A percentile compares a stretch with the other conserved stretches of the same genome.
Conservation (phyloP, 805 yeast species). For the Yarrowia sp. region DNA sequence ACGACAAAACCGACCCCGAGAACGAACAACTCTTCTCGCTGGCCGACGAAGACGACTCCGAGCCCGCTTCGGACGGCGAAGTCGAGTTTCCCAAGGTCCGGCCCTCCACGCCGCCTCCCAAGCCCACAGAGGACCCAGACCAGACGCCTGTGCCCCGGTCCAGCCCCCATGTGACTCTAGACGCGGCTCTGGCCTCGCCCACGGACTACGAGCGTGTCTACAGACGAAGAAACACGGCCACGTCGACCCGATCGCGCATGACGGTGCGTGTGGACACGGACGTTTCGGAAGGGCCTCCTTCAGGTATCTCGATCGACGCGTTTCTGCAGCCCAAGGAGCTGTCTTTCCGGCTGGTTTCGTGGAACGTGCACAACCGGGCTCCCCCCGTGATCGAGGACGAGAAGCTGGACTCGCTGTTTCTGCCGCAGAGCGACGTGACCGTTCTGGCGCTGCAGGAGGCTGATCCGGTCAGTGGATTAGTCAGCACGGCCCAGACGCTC, state of each 20-base stretch:
- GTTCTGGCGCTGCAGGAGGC: slow-evolving; percentile 52
- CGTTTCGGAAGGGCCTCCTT: too few relatives aligned
- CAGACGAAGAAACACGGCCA: slow-evolving; percentile 9
- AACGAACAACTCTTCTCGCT: neutral
- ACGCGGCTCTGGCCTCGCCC: neutral
- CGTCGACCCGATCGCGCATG: neutral
- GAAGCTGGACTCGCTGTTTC: slow-evolving; percentile 29
- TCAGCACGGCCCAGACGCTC: neutral
- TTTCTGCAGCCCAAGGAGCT: slow-evolving; percentile 29
- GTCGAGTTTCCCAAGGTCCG: slow-evolving; percentile 12
- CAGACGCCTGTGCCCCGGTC: neutral
- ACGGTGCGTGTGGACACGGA: slow-evolving; percentile 1
- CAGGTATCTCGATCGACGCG: slow-evolving; percentile 25
- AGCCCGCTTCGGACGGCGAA: neutral
- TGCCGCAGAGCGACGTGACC: slow-evolving; percentile 37
- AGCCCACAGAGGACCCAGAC: neutral
- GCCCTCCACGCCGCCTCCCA: neutral
- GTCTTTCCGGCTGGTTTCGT: slow-evolving; percentile 34
- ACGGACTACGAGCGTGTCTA: slow-evolving; percentile 10
- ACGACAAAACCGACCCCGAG: neutral
- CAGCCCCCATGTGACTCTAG: slow-evolving; percentile 17
- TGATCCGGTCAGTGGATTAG: slow-evolving; percentile 38
- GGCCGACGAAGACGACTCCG: neutral
- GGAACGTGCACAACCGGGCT: slow-evolving; percentile 39
- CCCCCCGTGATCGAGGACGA: slow-evolving; percentile 29